Conservation (phyloP, 2,329 filamentous ascomycete genomes). For the Penicillium oxalicum region DNA sequence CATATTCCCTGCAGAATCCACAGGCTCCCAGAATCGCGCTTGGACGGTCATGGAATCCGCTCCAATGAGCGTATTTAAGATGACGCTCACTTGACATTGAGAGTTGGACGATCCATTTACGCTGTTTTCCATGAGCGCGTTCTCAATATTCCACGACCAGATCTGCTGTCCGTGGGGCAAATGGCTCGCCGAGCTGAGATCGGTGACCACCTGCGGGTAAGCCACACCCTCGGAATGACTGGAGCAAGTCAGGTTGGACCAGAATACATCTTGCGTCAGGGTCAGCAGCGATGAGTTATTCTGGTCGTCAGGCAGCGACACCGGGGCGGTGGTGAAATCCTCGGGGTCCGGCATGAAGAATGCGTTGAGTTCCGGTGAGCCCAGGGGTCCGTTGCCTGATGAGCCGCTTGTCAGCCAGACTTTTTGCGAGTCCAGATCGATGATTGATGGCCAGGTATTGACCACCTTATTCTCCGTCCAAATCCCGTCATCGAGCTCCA, state of each 20-base stretch:
- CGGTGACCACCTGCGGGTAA: not conserved
- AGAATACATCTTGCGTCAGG: conserved; percentile 15
- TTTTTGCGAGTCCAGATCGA: conserved; percentile 6
- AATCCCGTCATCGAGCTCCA: conserved; percentile 6
- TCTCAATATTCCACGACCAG: conserved; percentile 2
- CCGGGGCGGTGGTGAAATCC: conserved; percentile 8
- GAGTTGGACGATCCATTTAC: not conserved
- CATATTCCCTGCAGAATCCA: not conserved
- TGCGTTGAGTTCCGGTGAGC: conserved; percentile 1
- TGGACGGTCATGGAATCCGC: not conserved
- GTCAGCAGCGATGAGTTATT: conserved; percentile 1
- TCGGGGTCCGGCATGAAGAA: conserved; percentile 7
- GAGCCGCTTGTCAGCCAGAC: not conserved
- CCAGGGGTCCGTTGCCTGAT: not conserved
- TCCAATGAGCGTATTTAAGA: not conserved
- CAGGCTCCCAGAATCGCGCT: conserved; percentile 5
- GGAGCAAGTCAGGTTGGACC: conserved; percentile 14
- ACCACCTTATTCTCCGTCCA: conserved; percentile 2
- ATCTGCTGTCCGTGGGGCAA: not conserved
- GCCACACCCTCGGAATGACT: not conserved
- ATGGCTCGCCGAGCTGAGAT: not conserved
- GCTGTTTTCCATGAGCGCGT: not conserved
- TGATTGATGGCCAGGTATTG: conserved; percentile 10
- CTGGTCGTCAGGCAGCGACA: conserved; percentile 7
- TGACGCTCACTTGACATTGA: not conserved